Evolutionary conservation across 805 yeast species (phyloP).

Genomic region (Suhomyces sp.): DNA sequence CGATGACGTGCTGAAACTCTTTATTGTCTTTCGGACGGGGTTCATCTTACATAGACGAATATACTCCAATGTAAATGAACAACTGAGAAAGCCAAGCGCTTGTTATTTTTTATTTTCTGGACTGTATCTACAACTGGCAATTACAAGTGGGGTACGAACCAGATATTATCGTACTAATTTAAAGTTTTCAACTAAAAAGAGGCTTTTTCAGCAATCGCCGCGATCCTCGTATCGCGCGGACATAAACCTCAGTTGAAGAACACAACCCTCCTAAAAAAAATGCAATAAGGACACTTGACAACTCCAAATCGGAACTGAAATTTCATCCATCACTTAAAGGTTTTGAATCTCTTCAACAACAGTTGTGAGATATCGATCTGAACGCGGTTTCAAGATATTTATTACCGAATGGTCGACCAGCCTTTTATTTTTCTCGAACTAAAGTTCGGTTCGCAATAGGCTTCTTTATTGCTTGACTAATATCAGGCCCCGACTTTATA

Average conservation of each 20-base stretch:
- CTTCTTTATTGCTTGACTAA: not conserved
- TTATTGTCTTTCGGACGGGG: not conserved
- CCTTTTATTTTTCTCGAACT: not conserved
- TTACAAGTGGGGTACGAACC: not conserved
- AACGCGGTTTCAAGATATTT: not conserved
- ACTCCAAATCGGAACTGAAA: not conserved
- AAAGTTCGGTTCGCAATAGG: not conserved
- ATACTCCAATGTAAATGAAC: not conserved
- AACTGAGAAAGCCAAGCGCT: not conserved
- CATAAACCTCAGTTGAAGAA: not conserved
- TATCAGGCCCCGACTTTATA: not conserved
- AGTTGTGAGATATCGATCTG: not conserved
- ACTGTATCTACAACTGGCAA: not conserved
- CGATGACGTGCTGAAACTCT: not conserved
- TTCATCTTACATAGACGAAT: not conserved
- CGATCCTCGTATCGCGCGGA: not conserved
- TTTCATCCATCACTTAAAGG: not conserved
- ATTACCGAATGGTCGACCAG: not conserved
- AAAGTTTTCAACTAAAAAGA: not conserved
- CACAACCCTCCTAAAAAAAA: not conserved
- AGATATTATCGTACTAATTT: not conserved
- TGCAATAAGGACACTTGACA: not conserved
- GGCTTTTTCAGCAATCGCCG: not conserved
- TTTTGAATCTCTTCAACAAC: not conserved
- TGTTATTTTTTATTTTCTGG: not conserved